A percentile compares a stretch with the other conserved stretches of the same genome.
These are phyloP conservation scores for Rosa persica DNA, from an alignment of 306 rosid genomes.

Conservation along the genomic window DNA sequence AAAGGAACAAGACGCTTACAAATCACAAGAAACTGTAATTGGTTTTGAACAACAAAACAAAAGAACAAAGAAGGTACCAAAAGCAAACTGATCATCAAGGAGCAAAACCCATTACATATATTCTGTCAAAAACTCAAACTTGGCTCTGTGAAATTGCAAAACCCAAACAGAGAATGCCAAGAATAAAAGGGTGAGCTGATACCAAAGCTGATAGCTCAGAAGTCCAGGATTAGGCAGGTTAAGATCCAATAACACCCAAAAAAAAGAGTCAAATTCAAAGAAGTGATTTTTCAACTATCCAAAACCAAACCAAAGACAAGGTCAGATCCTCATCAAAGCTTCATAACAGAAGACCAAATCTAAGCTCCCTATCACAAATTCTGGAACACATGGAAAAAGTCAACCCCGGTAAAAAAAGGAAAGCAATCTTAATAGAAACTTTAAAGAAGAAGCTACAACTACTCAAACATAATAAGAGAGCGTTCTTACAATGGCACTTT, in stretches of 20 bases:
- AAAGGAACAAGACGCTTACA: not conserved
- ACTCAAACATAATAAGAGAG: not conserved
- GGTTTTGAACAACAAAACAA: not conserved
- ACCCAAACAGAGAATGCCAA: not conserved
- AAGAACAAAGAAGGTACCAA: not conserved
- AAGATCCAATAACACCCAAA: slow-evolving; percentile 1
- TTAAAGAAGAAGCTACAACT: not conserved
- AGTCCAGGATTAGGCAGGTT: not conserved
- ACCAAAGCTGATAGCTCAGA: not conserved
- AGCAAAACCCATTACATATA: not conserved
- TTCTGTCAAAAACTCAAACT: not conserved
- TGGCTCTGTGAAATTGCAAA: not conserved
- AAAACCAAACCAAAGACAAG: slow-evolving; percentile 1
- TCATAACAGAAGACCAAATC: slow-evolving; percentile 21
- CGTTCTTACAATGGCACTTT: slow-evolving; percentile 77
- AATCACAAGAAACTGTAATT: not conserved
- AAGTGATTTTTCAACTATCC: not conserved
- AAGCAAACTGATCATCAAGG: not conserved
- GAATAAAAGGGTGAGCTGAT: not conserved
- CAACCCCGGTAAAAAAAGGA: slow-evolving; percentile 39
- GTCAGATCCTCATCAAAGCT: slow-evolving; percentile 26
- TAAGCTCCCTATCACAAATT: slow-evolving; percentile 14
- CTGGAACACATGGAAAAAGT: slow-evolving; percentile 23
- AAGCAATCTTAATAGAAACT: slow-evolving; percentile 8
- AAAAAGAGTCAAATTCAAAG: slow-evolving; percentile 7